Conservation (phyloP, 2,329 filamentous ascomycete species). For the Pseudonectria buxi region DNA sequence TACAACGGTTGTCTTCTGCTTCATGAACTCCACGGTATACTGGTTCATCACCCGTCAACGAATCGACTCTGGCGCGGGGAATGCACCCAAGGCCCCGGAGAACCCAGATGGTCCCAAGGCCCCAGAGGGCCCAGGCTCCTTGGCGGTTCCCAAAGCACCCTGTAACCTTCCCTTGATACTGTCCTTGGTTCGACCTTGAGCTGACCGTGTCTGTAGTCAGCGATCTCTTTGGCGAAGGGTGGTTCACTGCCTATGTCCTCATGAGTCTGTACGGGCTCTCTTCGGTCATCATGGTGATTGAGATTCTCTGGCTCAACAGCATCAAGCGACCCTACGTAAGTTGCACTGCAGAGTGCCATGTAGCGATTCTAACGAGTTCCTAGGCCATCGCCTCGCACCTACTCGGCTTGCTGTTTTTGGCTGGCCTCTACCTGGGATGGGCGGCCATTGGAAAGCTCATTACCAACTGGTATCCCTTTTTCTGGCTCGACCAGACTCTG, state of each 20-base stretch:
- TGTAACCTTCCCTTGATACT: constrained; percentile 11
- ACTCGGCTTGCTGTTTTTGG: constrained; percentile 33
- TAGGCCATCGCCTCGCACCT: constrained; percentile 41
- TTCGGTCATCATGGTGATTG: constrained; percentile 36
- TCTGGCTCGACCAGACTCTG: constrained; percentile 42
- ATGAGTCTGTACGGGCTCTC: constrained; percentile 40
- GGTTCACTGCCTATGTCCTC: constrained; percentile 40
- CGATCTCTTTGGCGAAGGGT: constrained; percentile 41
- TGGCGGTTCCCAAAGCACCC: constrained; percentile 12
- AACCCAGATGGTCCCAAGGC: constrained; percentile 4
- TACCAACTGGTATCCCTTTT: constrained; percentile 42
- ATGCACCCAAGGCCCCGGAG: background rate
- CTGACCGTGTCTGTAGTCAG: constrained; percentile 31
- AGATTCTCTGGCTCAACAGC: constrained; percentile 45
- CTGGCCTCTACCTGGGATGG: constrained; percentile 43
- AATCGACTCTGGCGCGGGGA: constrained; percentile 5
- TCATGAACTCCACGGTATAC: constrained; percentile 46
- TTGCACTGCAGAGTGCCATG: background rate
- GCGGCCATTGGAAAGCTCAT: constrained; percentile 39
- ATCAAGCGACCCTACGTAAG: constrained; percentile 45
- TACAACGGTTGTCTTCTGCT: constrained; percentile 36
- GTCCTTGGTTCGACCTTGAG: constrained; percentile 2
- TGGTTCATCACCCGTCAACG: constrained; percentile 36
- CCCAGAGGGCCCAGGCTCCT: constrained; percentile 5
- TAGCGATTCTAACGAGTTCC: constrained; percentile 11